Conservation (phyloP, 352 stramenopile genomes). For the Lagenidium sp. region DNA sequence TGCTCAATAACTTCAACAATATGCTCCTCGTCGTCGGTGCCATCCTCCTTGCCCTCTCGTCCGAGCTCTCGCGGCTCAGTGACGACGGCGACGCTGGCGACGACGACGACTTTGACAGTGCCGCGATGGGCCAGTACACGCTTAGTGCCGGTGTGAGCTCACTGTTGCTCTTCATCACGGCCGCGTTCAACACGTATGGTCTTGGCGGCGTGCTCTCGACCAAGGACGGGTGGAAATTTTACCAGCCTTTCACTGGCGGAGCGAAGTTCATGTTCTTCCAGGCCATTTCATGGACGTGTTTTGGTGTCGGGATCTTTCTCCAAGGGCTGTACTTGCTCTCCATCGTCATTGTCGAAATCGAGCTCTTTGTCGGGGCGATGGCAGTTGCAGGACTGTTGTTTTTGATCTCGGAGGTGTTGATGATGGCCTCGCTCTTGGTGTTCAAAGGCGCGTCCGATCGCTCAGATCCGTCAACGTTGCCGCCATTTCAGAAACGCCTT, state of each 20-base stretch:
- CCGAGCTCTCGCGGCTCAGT: slow-evolving; percentile 40
- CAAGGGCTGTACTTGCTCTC: slow-evolving; percentile 74
- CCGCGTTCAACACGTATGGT: slow-evolving; percentile 78
- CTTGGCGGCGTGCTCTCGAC: slow-evolving; percentile 61
- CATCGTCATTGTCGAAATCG: slow-evolving; percentile 64
- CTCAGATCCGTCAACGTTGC: not conserved
- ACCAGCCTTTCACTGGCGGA: slow-evolving; percentile 74
- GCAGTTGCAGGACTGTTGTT: slow-evolving; percentile 49
- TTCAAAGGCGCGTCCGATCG: slow-evolving; percentile 20
- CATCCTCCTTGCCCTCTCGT: slow-evolving; percentile 42
- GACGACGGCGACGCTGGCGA: slow-evolving; percentile 16
- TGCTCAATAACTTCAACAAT: slow-evolving; percentile 85
- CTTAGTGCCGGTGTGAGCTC: slow-evolving; percentile 50
- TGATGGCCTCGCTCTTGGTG: slow-evolving; percentile 77
- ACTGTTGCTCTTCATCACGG: slow-evolving; percentile 59
- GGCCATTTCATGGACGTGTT: slow-evolving; percentile 72
- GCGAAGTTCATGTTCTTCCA: slow-evolving; percentile 68
- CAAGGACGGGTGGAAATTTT: slow-evolving; percentile 78
- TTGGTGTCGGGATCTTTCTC: slow-evolving; percentile 52
- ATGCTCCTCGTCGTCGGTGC: slow-evolving; percentile 70
- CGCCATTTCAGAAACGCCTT: slow-evolving; percentile 15
- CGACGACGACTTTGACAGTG: slow-evolving; percentile 7
- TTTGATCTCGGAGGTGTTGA: slow-evolving; percentile 58
- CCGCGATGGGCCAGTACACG: slow-evolving; percentile 23
- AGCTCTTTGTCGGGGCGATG: slow-evolving; percentile 74